Conservation (phyloP, 1,139 yeast genomes). For the Candida tropicalis region DNA sequence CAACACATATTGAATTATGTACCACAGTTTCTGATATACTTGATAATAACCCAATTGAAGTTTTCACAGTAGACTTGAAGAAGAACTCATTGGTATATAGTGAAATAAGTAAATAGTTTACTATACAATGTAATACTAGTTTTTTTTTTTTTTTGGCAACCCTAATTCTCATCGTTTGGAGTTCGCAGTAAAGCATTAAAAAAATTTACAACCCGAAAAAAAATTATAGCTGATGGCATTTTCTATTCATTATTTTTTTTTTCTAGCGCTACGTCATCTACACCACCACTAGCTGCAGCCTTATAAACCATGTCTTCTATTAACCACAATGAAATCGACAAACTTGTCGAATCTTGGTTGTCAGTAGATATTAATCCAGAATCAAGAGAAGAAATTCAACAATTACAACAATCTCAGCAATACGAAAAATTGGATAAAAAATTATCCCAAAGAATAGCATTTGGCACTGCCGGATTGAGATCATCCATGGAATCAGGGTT, state of each 20-base stretch:
- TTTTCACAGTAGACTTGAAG: conserved; percentile 1
- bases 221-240: too few relatives aligned
- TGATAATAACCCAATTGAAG: conserved; percentile 9
- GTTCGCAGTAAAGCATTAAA: background rate
- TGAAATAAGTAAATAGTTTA: background rate
- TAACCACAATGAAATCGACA: conserved; percentile 22
- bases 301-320: conserved; percentile 1
- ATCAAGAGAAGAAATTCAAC: conserved; percentile 58
- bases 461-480: conserved; percentile 93
- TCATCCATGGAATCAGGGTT: conserved; percentile 91
- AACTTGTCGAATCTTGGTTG: conserved; percentile 52
- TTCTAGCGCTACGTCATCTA: background rate
- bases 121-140: background rate
- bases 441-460: conserved; percentile 62
- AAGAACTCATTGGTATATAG: background rate
- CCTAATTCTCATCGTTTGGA: background rate
- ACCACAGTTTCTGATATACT: conserved; percentile 10
- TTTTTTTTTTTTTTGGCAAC: too few relatives aligned
- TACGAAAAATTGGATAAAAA: conserved; percentile 52
- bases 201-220: background rate
- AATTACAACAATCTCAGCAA: conserved; percentile 43
- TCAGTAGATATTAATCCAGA: conserved; percentile 50
- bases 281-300: too few relatives aligned
- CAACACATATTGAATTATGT: conserved; percentile 11
- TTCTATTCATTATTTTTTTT: too few relatives aligned